Evolutionary conservation across 306 rosid species (phyloP).

Genomic region (Vigna nakashimae): DNA sequence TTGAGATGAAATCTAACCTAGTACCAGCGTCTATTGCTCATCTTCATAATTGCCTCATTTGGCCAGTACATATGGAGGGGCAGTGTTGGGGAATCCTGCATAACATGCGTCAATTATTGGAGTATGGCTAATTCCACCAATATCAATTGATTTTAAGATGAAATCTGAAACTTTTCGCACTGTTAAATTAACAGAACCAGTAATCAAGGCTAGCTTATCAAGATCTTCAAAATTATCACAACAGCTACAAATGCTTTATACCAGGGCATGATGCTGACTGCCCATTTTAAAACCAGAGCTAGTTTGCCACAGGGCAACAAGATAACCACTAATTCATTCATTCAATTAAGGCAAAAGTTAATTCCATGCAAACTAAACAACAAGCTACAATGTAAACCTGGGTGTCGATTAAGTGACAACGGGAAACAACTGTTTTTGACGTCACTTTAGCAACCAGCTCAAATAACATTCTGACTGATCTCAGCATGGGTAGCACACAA

Average conservation of each 20-base stretch:
- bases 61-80: no score
- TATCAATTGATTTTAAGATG: no score
- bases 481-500: constrained; percentile 84
- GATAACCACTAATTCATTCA: constrained; percentile 30
- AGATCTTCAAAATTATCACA: constrained; percentile 17
- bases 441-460: constrained; percentile 63
- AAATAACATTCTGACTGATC: constrained; percentile 79
- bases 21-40: no score
- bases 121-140: no score
- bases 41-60: no score
- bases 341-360: constrained; percentile 13
- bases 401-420: constrained; percentile 57
- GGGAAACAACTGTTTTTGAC: constrained; percentile 54
- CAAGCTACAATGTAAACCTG: constrained; percentile 61
- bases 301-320: constrained; percentile 29
- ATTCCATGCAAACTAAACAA: constrained; percentile 27
- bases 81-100: no score
- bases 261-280: neutral
- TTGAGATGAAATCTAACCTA: no score
- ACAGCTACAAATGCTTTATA: neutral
- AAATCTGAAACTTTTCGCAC: neutral
- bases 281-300: constrained; percentile 7
- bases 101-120: no score
- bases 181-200: neutral
- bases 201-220: constrained; percentile 26